Evolutionary conservation across 169 alveolate species (phyloP), one percentile per base, ranked within the genome.

Genomic region (Plasmodium berghei): DNA sequence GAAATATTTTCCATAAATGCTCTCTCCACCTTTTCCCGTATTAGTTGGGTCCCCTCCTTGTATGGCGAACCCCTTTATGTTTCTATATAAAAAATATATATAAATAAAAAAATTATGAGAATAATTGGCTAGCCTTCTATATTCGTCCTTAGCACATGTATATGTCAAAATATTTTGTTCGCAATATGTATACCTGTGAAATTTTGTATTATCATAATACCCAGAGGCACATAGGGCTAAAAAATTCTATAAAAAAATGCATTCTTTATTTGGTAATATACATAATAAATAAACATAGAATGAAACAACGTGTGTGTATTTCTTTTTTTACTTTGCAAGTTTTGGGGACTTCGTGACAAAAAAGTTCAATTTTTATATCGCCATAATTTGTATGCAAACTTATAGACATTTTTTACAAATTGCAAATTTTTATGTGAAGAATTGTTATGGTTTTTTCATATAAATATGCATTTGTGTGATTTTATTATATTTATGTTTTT

Each of bases 21-120:
- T 97, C 93, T 97, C 98, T 9, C 99, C 99, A 9, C 99, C 99
- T 77, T 97, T 96, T 67, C 99, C 99, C 14, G 99, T 97, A 66
- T 98, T 98, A 9, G 99, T 97, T 0, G 99, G 99, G 87, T 98
- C 99, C 3, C 99, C 99, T 9, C 99, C 99, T 94, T 99, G 99
- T 56, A 98, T 96, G 93, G 97, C 96, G 90, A 98, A 98, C 45
- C 98, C 98, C 88, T 96, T 96, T 20, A 98, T 97, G 56, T 98
- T 95, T 93, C 99, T 97, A 89, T 93, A 42, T 93, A 96, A 61
- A 71, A 34, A 34, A 48, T 14, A 52, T 10, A 73, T 8, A 62
- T 20, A 42, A 20, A 2, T 22, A 22, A 22, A 22, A 22, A 22
- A 22, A 22, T 22, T 22, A 22, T 22, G 26, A 22, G 26, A 22